Base-by-base conservation (phyloP, 176 grass and related monocot genomes). In the Alopecurus myosuroides region DNA sequence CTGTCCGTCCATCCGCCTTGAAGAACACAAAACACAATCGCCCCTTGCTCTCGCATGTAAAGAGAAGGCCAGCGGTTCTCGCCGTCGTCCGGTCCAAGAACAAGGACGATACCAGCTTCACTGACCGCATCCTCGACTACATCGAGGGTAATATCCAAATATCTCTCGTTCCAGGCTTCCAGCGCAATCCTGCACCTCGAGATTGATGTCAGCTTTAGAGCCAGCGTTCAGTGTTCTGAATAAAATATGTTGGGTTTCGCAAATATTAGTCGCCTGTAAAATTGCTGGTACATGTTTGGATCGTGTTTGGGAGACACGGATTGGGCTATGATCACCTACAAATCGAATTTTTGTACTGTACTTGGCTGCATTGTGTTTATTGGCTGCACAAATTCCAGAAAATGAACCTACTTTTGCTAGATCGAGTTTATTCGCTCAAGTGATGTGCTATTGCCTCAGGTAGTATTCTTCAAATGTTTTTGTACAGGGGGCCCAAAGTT, bases 121-220 rank as follows among this genome's bases (percentile, higher is more conserved):
- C 91, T 23, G 93, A 98, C 67, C 89, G 83, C 70, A 93, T 95
- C 85, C 89, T 98, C 23, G 96, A 98, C 83, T 98, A 95, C 84
- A 95, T 98, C 22, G 93, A 98, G 81, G 96, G 96, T 93, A 81
- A 77, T 7, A 34, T 22, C n/a, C 3, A 2, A 9, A 48, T 11
- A 6, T 52, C 10, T 36, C 2, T 36, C 37, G 0, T 30, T 45
- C 9, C 12, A 5, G 30, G 58, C 5, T 31, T 63, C n/a, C 4
- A 15, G 6, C 8, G 14, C 5, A 9, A 29, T 18, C 29, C 2
- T n/a, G 60, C 83, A 55, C 25, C 48, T 25, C 7, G 23, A 4
- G 13, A 6, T 9, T 37, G 37, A 46, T 6, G 3, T 30, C 4
- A 29, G 55, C 30, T 30, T 4, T 36, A 8, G 45, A 74, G 0